These are phyloP conservation scores for Uronychia setigera DNA, from an alignment of 73 alveolate species.

Conservation along the genomic window DNA sequence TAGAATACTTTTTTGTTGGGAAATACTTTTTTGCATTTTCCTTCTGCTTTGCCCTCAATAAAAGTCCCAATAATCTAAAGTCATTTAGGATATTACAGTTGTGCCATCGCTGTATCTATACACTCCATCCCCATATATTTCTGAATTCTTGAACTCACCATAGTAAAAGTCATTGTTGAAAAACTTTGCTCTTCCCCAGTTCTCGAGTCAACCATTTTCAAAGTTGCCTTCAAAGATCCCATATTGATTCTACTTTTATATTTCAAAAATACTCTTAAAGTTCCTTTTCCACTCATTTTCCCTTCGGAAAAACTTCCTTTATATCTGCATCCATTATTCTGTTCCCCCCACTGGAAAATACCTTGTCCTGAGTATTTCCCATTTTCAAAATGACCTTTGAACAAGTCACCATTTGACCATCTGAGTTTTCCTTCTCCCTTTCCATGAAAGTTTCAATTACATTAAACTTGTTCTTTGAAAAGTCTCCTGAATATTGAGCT, in stretches of 20 bases:
- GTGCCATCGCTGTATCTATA: slow-evolving; percentile 1
- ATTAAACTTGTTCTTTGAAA: background rate
- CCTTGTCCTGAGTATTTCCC: slow-evolving; percentile 6
- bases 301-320: background rate
- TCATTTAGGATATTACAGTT: background rate
- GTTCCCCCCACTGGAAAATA: slow-evolving; percentile 1
- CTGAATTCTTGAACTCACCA: slow-evolving; percentile 6
- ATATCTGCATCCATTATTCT: background rate
- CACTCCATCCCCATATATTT: slow-evolving; percentile 3
- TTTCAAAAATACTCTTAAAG: background rate
- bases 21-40: slow-evolving; percentile 1
- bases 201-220: background rate
- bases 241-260: background rate
- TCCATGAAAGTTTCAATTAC: background rate
- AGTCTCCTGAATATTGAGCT: slow-evolving; percentile 4
- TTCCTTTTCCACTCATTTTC: slow-evolving; percentile 1
- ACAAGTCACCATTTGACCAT: slow-evolving; percentile 1
- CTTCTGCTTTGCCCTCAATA: background rate
- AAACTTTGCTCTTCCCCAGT: slow-evolving; percentile 1
- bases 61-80: background rate
- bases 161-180: slow-evolving; percentile 3
- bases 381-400: background rate
- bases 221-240: slow-evolving; percentile 8
- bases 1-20: slow-evolving; percentile 1
- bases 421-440: slow-evolving; percentile 6